Evolutionary conservation across 2,329 filamentous ascomycete species (phyloP).

Genomic region (Fusarium liriodendri): DNA sequence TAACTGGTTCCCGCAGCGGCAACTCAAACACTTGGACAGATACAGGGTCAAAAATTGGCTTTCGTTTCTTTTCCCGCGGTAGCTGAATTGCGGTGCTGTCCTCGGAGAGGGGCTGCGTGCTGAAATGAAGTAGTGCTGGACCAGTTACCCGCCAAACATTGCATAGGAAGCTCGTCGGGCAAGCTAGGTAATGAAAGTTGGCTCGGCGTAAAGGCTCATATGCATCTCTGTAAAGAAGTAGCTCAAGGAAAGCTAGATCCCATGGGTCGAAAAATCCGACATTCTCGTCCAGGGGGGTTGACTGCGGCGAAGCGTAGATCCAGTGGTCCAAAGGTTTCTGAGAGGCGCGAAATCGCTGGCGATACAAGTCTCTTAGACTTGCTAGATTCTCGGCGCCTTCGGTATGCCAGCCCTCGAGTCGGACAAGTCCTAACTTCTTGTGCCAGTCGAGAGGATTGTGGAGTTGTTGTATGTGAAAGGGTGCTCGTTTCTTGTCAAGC

Average conservation of each 20-base stretch:
- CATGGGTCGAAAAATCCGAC: neutral
- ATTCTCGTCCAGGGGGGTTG: neutral
- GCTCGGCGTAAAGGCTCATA: neutral
- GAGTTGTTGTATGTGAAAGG: constrained; percentile 7
- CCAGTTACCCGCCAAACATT: neutral
- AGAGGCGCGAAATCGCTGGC: neutral
- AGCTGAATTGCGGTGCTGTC: neutral
- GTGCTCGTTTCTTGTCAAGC: neutral
- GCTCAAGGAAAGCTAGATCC: neutral
- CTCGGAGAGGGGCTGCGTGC: neutral
- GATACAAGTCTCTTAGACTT: neutral
- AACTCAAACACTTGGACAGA: neutral
- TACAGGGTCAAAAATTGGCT: neutral
- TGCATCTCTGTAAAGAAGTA: neutral
- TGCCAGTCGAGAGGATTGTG: constrained; percentile 6
- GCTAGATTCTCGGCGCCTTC: neutral
- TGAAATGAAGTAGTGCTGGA: neutral
- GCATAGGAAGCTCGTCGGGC: neutral
- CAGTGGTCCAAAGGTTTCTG: neutral
- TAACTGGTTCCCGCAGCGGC: neutral
- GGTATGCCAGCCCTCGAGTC: neutral
- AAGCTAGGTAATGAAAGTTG: constrained; percentile 3
- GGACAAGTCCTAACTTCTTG: neutral
- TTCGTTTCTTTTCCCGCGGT: neutral
- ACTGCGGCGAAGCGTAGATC: neutral